Conservation (phyloP, 2,329 filamentous ascomycete genomes). For the Alternaria sp. region DNA sequence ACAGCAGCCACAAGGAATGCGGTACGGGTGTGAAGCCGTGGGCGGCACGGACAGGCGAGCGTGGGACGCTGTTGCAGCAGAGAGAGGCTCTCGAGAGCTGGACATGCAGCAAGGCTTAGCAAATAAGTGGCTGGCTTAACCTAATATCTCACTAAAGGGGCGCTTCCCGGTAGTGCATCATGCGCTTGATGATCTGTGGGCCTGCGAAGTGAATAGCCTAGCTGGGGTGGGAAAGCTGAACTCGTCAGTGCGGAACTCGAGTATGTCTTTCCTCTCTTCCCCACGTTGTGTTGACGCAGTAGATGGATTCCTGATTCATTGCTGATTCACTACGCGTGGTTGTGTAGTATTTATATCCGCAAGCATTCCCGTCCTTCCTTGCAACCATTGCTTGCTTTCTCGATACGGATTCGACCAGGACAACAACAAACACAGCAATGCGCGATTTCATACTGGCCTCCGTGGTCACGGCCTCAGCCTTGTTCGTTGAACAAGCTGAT, state of each 20-base stretch:
- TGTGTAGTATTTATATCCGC: slow-evolving; percentile 1
- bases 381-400: not conserved
- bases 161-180: slow-evolving; percentile 17
- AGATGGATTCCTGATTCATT: slow-evolving; percentile 13
- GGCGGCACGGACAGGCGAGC: slow-evolving; percentile 3
- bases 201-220: slow-evolving; percentile 23
- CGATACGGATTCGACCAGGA: not conserved
- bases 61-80: slow-evolving; percentile 10
- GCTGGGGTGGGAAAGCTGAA: slow-evolving; percentile 5
- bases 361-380: not conserved
- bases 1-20: slow-evolving; percentile 27
- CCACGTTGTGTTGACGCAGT: slow-evolving; percentile 10
- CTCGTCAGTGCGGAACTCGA: slow-evolving; percentile 22
- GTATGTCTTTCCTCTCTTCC: slow-evolving; percentile 31
- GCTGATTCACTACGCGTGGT: slow-evolving; percentile 1
- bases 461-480: slow-evolving; percentile 41
- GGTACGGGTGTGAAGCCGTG: slow-evolving; percentile 7
- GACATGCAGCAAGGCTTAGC: slow-evolving; percentile 40
- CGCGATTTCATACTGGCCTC: slow-evolving; percentile 41
- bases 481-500: slow-evolving; percentile 49
- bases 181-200: slow-evolving; percentile 12
- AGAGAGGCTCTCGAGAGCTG: slow-evolving; percentile 29
- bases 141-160: slow-evolving; percentile 20
- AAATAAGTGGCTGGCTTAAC: slow-evolving; percentile 33
- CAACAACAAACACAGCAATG: slow-evolving; percentile 29